phyloP scores from a whole-genome alignment of 2,329 filamentous ascomycete genomes.

The Paecilomyces formosus region DNA sequence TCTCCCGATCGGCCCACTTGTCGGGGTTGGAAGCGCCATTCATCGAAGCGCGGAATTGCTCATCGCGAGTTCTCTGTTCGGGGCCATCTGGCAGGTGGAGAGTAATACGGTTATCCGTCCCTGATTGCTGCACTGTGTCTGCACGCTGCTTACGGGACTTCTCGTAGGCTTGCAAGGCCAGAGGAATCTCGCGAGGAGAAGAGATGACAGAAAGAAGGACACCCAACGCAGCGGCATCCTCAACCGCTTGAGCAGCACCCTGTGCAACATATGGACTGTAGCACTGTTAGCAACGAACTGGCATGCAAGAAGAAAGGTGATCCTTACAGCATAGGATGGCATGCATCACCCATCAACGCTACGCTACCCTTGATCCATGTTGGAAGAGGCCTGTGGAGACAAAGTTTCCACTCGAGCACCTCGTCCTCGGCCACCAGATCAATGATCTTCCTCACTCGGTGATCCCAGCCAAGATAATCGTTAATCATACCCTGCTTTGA shows the following conservation, averaged over 20 bases:
- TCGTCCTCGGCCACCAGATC: constrained; percentile 51
- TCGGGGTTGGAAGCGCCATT: constrained; percentile 40
- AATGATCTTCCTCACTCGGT: constrained; percentile 51
- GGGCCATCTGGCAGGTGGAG: constrained; percentile 33
- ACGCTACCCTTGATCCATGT: constrained; percentile 29
- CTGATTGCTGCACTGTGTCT: constrained; percentile 30
- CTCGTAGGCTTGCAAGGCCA: constrained; percentile 29
- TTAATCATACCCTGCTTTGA: constrained; percentile 55
- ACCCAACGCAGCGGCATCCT: constrained; percentile 33
- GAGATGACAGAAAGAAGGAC: constrained; percentile 24
- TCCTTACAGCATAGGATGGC: constrained; percentile 39
- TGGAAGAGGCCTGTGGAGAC: constrained; percentile 23
- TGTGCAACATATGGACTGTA: constrained; percentile 29
- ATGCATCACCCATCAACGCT: constrained; percentile 35
- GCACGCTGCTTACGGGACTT: constrained; percentile 30
- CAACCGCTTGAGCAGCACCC: constrained; percentile 41
- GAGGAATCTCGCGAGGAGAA: constrained; percentile 23
- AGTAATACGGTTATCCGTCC: constrained; percentile 26
- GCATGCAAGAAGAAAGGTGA: not conserved
- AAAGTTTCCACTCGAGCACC: constrained; percentile 32
- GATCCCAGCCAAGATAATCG: constrained; percentile 57
- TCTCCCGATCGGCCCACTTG: constrained; percentile 59
- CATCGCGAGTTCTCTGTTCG: constrained; percentile 36
- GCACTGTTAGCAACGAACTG: constrained; percentile 2
- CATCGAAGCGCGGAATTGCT: constrained; percentile 21